Base-by-base conservation (phyloP, 2,329 filamentous ascomycete species). In the Pyrenophora tritici-repentis region DNA sequence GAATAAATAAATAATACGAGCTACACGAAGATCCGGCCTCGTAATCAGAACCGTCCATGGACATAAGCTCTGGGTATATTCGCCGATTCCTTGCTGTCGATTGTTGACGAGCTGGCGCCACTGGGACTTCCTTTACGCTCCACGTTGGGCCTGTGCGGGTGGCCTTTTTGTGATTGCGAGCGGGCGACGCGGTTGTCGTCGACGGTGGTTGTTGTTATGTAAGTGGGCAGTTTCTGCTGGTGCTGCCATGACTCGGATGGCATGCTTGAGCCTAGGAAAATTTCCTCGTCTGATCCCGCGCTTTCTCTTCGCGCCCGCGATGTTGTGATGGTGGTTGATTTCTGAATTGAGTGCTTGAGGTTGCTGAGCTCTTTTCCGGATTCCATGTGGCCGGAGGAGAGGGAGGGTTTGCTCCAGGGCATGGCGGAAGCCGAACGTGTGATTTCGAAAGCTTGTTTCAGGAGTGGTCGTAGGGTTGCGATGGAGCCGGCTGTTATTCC, bases 401-500 rank as follows among this genome's bases (percentile, higher is more conserved):
- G 36, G 1, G 60, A 55, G 4, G 45, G 55, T 18, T 54, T 62
- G 33, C 50, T 53, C 60, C 60, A 61, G 8, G 58, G 58, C 53
- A 62, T 40, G 18, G 47, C 52, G 10, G 58, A 62, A 34, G 53
- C 47, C 4, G 52, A 58, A 32, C 52, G 47, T 13, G 52, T 60
- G 1, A 55, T 46, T 32, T 48, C 5, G 12, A 56, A 53, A 22
- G 53, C 55, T 26, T 59, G 55, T 48, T 62, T 65, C 50, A 63
- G 49, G 35, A 68, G 61, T 0, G 66, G 66, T 17, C 65, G 59
- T 0, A 68, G 50, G 2, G 66, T 68, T 6, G 66, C 66, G 17
- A 68, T 65, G 26, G 58, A 67, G 38, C 65, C 63, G 10, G 66
- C 66, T 35, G 63, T 59, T 47, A 68, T 66, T 8, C 63, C 66